phyloP scores from a whole-genome alignment of 768 basidiomycete genomes.

The Serendipita vermifera region DNA sequence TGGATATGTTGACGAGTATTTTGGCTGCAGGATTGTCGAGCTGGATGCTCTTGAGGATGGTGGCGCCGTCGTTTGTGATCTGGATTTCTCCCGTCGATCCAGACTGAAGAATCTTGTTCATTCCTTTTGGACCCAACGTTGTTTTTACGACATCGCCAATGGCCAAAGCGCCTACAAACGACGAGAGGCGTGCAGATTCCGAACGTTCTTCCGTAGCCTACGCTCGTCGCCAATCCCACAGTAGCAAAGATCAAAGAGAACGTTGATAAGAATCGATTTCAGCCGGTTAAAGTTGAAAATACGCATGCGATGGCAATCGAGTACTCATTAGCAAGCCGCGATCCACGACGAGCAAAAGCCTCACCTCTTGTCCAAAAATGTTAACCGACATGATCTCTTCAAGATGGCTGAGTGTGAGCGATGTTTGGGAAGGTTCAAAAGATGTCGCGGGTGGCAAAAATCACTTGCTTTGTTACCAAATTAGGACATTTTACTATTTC shows the following conservation, averaged over 20 bases:
- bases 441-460: no score
- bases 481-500: no score
- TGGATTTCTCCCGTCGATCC: conserved; percentile 80
- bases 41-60: conserved; percentile 93
- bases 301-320: not conserved
- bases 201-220: conserved; percentile 70
- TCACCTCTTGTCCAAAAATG: conserved; percentile 56
- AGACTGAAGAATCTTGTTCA: conserved; percentile 99
- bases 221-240: not conserved
- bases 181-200: conserved; percentile 94
- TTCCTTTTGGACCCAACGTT: conserved; percentile 95
- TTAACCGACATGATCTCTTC: conserved; percentile 57
- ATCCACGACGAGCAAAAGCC: not conserved
- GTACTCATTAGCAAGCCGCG: not conserved
- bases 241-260: not conserved
- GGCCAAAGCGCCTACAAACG: conserved; percentile 94
- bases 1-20: conserved; percentile 98
- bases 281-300: not conserved
- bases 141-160: conserved; percentile 98
- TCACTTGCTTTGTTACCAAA: no score
- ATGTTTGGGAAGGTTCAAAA: no score
- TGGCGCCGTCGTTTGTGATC: conserved; percentile 98
- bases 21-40: conserved; percentile 98
- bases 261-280: conserved; percentile 1
- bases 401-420: no score